These are phyloP conservation scores for Drosera spatulata DNA, from an alignment of 179 eudicot species.

Conservation along the genomic window DNA sequence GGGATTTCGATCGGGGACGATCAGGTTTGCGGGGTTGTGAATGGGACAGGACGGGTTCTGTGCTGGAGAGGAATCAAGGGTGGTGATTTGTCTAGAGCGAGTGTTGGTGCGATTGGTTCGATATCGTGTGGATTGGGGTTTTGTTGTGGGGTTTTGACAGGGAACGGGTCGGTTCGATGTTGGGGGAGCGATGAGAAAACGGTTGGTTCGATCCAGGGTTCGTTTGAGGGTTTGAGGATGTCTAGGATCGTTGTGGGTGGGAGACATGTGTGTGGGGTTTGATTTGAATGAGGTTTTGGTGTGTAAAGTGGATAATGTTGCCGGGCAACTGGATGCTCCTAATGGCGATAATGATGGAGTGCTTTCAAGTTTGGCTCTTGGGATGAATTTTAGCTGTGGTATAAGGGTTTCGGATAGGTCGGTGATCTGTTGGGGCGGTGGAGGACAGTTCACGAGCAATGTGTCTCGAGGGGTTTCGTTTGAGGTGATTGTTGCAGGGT, in stretches of 20 bases:
- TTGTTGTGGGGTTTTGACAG: conserved; percentile 53
- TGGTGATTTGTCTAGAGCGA: conserved; percentile 10
- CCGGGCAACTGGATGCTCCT: conserved; percentile 40
- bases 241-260: conserved; percentile 49
- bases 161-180: conserved; percentile 29
- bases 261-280: conserved; percentile 67
- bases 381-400: conserved; percentile 55
- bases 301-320: conserved; percentile 41
- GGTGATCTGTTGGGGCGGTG: conserved; percentile 77
- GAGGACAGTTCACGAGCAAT: conserved; percentile 24
- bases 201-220: conserved; percentile 27
- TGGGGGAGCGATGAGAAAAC: conserved; percentile 38
- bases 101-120: conserved; percentile 15
- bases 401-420: conserved; percentile 36
- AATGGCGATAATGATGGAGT: conserved; percentile 10
- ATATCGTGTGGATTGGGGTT: conserved; percentile 75
- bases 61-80: conserved; percentile 62
- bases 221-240: conserved; percentile 36
- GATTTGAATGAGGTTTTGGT: conserved; percentile 30
- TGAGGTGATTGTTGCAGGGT: conserved; percentile 56
- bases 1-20: conserved; percentile 46
- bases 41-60: conserved; percentile 20
- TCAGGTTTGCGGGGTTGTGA: conserved; percentile 57
- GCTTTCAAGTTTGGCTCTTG: conserved; percentile 38
- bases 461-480: conserved; percentile 27